Base-by-base conservation (phyloP, 495 filamentous ascomycete genomes). In the Penicillium verhagenii region DNA sequence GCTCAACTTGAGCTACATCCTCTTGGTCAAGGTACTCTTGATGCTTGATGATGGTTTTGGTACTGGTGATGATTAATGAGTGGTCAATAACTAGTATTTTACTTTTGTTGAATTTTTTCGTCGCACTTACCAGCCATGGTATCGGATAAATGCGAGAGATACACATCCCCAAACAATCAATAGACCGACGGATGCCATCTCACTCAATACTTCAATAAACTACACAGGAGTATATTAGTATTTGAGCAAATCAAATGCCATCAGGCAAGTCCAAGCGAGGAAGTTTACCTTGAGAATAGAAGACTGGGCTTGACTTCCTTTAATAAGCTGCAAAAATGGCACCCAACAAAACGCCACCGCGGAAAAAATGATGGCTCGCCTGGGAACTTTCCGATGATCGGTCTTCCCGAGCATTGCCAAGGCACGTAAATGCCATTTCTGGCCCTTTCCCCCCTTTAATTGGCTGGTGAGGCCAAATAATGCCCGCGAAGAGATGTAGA, bases 401-500 rank as follows among this genome's bases (percentile, higher is more conserved):
- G 68, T 71, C 47, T 57, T 67, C n/a, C 72, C 70, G 54, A 70
- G 72, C 50, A 60, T 68, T 6, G 61, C 69, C 18, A 68, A 57
- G 25, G 53, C 31, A 1, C 51, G 59, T n/a, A 61, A 28, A 24
- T 57, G 37, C 46, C 50, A 54, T 23, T 13, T 31, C 38, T 25
- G 44, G 50, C 58, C 61, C 1, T 42, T 35, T 1, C 53, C 46
- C 6, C 61, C 64, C n/a, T 66, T 50, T 1, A 73, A 45, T 9
- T 60, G 63, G 51, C 67, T 65, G 0, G 72, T 71, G 18, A 80
- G 57, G 8, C 76, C 75, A 52, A 74, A 79, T 1, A 82, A 52
- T 0, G 72, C 70, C 5, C 78, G 65, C 3, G 77, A 77, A 1
- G 77, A 72, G 23, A 80, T 61, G 47, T 80, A 82, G 1, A 82